Evolutionary conservation across 2,329 filamentous ascomycete species (phyloP).

Genomic region (Paracoccidioides lutzii): DNA sequence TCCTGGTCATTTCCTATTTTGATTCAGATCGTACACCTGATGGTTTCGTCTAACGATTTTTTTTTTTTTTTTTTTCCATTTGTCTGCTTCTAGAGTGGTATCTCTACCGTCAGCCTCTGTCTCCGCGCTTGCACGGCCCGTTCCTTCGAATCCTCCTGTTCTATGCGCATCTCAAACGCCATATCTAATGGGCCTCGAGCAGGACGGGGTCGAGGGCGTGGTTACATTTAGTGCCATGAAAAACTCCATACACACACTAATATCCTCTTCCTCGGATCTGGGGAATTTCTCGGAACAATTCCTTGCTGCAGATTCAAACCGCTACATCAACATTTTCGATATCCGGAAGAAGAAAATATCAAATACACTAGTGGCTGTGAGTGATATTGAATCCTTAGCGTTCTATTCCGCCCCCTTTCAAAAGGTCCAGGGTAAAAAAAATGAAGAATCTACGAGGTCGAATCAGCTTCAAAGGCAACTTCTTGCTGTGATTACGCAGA

Average conservation of each 20-base stretch:
- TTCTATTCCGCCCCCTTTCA: slow-evolving; percentile 19
- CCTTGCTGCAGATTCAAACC: slow-evolving; percentile 37
- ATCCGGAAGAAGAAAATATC: slow-evolving; percentile 30
- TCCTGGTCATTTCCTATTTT: neutral
- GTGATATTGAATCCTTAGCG: slow-evolving; percentile 31
- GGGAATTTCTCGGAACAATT: slow-evolving; percentile 27
- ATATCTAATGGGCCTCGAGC: slow-evolving; percentile 33
- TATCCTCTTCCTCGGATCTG: slow-evolving; percentile 27
- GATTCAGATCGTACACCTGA: neutral
- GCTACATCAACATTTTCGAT: slow-evolving; percentile 40
- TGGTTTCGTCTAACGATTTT: slow-evolving; percentile 4
- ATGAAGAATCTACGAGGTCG: slow-evolving; percentile 8
- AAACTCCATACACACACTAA: slow-evolving; percentile 35
- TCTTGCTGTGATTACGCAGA: slow-evolving; percentile 35
- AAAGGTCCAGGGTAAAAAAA: slow-evolving; percentile 7
- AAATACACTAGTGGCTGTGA: slow-evolving; percentile 37
- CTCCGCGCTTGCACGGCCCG: slow-evolving; percentile 29
- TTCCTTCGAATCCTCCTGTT: slow-evolving; percentile 30
- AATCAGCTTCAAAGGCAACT: slow-evolving; percentile 25
- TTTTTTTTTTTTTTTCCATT: slow-evolving; percentile 7
- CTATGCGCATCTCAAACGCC: slow-evolving; percentile 40
- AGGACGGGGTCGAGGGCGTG: slow-evolving; percentile 24
- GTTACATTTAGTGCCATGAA: slow-evolving; percentile 37
- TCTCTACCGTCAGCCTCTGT: slow-evolving; percentile 31
- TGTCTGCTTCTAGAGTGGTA: slow-evolving; percentile 24